phyloP scores from a whole-genome alignment of 2,329 filamentous ascomycete species.

The Paradendryphiella salina region DNA sequence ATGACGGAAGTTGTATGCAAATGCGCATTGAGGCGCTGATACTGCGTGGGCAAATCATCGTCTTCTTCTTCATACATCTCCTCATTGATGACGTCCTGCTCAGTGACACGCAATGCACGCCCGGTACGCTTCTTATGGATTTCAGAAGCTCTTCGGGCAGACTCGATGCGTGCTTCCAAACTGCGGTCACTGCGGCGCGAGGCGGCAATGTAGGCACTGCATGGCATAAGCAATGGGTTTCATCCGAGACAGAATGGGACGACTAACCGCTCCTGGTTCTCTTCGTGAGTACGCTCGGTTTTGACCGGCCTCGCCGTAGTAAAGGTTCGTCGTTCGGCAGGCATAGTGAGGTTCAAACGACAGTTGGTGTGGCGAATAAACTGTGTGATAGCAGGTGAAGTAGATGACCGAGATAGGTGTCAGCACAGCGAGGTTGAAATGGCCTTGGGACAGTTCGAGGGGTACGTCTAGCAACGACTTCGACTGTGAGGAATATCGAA shows the following conservation, averaged over 20 bases:
- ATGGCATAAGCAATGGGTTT: slow-evolving; percentile 17
- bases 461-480: slow-evolving; percentile 28
- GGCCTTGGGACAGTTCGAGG: slow-evolving; percentile 14
- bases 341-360: slow-evolving; percentile 35
- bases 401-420: slow-evolving; percentile 5
- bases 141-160: slow-evolving; percentile 82
- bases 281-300: slow-evolving; percentile 76
- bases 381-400: slow-evolving; percentile 18
- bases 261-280: slow-evolving; percentile 72
- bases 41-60: slow-evolving; percentile 72
- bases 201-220: slow-evolving; percentile 85
- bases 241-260: background rate
- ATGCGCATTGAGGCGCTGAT: slow-evolving; percentile 64
- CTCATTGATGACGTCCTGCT: slow-evolving; percentile 84
- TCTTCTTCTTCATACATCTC: slow-evolving; percentile 98
- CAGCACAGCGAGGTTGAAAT: slow-evolving; percentile 7
- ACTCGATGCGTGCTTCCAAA: slow-evolving; percentile 84
- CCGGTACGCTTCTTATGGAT: slow-evolving; percentile 89
- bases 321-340: slow-evolving; percentile 45
- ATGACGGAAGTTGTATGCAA: slow-evolving; percentile 63
- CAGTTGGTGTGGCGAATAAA: slow-evolving; percentile 14
- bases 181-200: slow-evolving; percentile 85
- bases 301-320: slow-evolving; percentile 52
- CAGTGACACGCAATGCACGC: slow-evolving; percentile 76
- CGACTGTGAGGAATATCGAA: slow-evolving; percentile 18